phyloP scores from a whole-genome alignment of 441 rosid species.

The Aquilaria agallochum region DNA sequence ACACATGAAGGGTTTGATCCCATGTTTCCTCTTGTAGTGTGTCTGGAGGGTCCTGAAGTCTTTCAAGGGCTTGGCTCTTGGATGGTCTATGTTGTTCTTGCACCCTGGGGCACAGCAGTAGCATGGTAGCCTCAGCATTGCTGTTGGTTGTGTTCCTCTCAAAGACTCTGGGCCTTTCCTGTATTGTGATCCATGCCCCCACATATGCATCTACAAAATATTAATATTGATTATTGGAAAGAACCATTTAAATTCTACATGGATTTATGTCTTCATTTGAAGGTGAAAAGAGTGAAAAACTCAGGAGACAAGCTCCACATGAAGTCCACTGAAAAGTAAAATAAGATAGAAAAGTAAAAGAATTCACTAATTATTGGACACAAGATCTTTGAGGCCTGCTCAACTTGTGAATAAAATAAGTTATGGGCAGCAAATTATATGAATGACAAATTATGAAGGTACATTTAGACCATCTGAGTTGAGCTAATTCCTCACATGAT shows the following conservation, averaged over 20 bases:
- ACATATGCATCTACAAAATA: constrained; percentile 87
- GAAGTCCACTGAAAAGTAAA: not conserved
- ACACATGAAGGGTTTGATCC: constrained; percentile 85
- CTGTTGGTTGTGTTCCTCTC: constrained; percentile 92
- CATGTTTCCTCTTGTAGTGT: constrained; percentile 95
- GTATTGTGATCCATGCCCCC: constrained; percentile 99
- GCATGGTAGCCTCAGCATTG: constrained; percentile 92
- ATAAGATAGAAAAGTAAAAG: not conserved
- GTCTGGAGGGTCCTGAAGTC: constrained; percentile 98
- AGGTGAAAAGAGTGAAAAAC: too few relatives aligned
- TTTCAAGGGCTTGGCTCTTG: constrained; percentile 82
- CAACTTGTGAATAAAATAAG: constrained; percentile 18
- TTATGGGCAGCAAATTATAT: not conserved
- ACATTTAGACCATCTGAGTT: too few relatives aligned
- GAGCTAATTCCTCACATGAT: too few relatives aligned
- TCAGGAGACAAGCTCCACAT: not conserved
- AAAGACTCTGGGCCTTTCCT: constrained; percentile 95
- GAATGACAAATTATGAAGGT: too few relatives aligned
- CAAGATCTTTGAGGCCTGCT: constrained; percentile 11
- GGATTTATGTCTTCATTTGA: too few relatives aligned
- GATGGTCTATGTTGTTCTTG: constrained; percentile 95
- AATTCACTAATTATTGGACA: not conserved
- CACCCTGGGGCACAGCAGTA: constrained; percentile 93
- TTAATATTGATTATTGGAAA: not conserved
- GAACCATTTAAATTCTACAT: too few relatives aligned